These are phyloP conservation scores for Vitrella brassicaformis DNA, from an alignment of 73 alveolate genomes.

Conservation along the genomic window DNA sequence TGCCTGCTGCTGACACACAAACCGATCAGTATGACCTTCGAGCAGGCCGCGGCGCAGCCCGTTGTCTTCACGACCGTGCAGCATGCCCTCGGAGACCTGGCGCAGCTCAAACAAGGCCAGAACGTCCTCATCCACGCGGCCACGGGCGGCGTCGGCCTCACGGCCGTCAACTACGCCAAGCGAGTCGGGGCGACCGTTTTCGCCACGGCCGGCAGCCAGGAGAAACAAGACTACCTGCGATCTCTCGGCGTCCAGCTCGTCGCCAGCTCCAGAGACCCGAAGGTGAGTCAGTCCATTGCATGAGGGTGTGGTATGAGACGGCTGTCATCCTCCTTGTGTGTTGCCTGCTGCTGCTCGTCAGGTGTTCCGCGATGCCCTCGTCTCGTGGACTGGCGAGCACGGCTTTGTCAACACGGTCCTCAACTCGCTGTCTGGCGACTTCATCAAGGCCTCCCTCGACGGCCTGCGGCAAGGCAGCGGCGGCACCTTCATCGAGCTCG, in stretches of 20 bases:
- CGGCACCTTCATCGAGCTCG: conserved; percentile 23
- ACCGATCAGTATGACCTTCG: not conserved
- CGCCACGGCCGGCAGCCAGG: conserved; percentile 36
- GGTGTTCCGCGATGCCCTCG: no score
- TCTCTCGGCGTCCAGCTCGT: conserved; percentile 18
- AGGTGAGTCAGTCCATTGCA: no score
- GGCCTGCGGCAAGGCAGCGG: not conserved
- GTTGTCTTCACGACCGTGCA: conserved; percentile 22
- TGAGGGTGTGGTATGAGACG: no score
- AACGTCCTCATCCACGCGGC: conserved; percentile 35
- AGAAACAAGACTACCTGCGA: conserved; percentile 8
- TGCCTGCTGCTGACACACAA: not conserved
- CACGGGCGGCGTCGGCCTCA: conserved; percentile 31
- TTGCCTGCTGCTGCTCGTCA: no score
- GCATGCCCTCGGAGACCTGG: conserved; percentile 24
- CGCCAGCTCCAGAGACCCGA: conserved; percentile 14
- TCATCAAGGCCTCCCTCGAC: conserved; percentile 7
- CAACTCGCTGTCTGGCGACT: no score
- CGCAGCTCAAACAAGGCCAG: conserved; percentile 22
- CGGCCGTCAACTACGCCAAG: conserved; percentile 24
- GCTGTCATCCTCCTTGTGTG: no score
- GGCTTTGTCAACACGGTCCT: no score
- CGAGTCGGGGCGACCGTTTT: conserved; percentile 21
- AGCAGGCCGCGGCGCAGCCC: conserved; percentile 24
- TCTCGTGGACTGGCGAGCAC: no score